Percentiles rank a stretch among this genome's conserved stretches.
Evolutionary conservation across 345 rosid species (phyloP).

Genomic region (Salix udensis): DNA sequence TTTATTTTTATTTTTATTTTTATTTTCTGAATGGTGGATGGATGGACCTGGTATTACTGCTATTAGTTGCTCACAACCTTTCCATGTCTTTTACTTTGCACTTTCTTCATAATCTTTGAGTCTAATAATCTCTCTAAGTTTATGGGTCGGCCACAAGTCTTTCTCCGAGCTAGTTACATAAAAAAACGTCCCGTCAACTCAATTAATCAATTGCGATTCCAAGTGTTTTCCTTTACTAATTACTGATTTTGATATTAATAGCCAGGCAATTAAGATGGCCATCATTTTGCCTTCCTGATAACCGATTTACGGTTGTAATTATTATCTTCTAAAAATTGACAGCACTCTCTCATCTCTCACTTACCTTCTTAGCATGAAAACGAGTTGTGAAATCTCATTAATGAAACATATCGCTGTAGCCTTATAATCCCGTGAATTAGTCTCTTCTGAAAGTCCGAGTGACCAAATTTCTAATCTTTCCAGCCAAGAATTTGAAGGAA

Average conservation of each 20-base stretch:
- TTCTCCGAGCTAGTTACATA: neutral
- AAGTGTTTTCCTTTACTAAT: neutral
- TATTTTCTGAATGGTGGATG: neutral
- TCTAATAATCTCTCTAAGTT: neutral
- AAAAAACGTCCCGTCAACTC: neutral
- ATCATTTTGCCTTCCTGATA: neutral
- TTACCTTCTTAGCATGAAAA: neutral
- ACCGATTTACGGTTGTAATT: neutral
- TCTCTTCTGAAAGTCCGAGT: neutral
- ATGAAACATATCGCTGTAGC: neutral
- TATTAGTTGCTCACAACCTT: conserved; percentile 15
- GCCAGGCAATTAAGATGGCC: neutral
- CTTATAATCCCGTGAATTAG: too few species aligned
- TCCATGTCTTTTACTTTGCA: neutral
- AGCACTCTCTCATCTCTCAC: neutral
- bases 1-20: too few species aligned
- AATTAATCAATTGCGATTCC: neutral
- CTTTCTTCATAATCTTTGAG: conserved; percentile 14
- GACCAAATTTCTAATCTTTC: neutral
- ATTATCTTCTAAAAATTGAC: neutral
- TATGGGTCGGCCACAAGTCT: neutral
- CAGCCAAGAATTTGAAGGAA: neutral
- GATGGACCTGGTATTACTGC: neutral
- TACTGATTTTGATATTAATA: neutral
- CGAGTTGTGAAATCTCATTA: neutral